Percentiles rank a stretch among this genome's conserved stretches.
Conservation (phyloP, 257 asterid species). For the Solanum sejunctum region DNA sequence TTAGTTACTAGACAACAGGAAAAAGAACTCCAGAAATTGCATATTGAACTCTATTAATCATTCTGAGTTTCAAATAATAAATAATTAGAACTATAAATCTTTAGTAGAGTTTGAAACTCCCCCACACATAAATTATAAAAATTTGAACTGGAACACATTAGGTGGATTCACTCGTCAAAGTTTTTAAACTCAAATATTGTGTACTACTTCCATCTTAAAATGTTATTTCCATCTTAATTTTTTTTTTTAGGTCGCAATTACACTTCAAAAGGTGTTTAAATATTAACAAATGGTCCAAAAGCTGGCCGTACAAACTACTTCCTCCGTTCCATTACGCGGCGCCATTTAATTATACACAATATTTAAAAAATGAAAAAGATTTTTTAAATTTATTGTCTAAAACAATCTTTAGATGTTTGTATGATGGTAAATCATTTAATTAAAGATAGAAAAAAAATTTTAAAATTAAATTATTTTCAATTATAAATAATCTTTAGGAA, state of each 20-base stretch:
- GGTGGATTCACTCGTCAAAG: neutral
- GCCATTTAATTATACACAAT: too few species aligned
- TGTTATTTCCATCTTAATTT: neutral
- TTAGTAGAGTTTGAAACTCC: neutral
- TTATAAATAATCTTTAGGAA: too few species aligned
- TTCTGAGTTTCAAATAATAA: neutral
- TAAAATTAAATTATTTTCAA: too few species aligned
- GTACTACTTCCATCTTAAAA: too few species aligned
- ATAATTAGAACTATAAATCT: neutral
- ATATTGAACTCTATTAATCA: neutral
- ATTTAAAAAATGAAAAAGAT: too few species aligned
- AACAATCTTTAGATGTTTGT: too few species aligned
- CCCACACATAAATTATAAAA: neutral
- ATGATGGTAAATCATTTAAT: too few species aligned
- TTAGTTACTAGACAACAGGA: neutral
- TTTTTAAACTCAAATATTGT: neutral
- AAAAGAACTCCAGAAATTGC: neutral
- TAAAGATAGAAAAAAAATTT: too few species aligned
- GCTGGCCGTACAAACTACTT: neutral
- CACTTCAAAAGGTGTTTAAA: neutral
- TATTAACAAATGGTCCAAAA: neutral
- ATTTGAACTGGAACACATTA: neutral
- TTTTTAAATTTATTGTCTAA: too few species aligned
- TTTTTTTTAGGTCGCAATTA: neutral
- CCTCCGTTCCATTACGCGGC: too few species aligned